Base-by-base conservation (phyloP, 257 asterid genomes). In the Striga asiatica region DNA sequence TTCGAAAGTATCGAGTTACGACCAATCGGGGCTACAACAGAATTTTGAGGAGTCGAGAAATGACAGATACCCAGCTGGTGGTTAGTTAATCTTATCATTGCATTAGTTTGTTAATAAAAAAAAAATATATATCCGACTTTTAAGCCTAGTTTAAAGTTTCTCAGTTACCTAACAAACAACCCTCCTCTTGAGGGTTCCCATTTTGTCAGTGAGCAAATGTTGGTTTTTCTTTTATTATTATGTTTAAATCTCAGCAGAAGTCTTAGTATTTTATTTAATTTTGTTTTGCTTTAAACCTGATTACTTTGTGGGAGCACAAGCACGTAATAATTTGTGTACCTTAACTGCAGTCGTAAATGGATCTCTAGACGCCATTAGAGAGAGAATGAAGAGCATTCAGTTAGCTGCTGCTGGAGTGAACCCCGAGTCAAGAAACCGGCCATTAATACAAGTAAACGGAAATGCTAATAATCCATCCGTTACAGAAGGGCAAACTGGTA, bases 361-460 rank as follows among this genome's bases (percentile, higher is more conserved):
- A 67, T 74, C 95, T 16, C 61, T 92, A 60, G 99, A 92, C 66
- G 97, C 95, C 6, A 92, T 92, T 50, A 76, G 99, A 60, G 99
- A 92, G 78, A 83, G 97, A 73, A 92, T 92, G 99, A 92, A 81
- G 79, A 88, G 95, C 82, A 92, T 92, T 50, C 96, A 88, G 60
- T 55, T 85, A 71, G 83, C 93, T 21, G 78, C 98, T 20, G 73
- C 83, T 34, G 71, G 72, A 23, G 93, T 84, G 66, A 83, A 76
- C 50, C 76, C 74, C 0, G 97, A 85, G 22, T 10, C 80, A 6
- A 82, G 80, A 58, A 72, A 29, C 66, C 74, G 81, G 58, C 85
- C 93, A 19, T 64, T 80, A 68, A 56, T 66, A 55, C 78, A 79
- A 39, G 79, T 75, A 42, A 79, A 85, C 16, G 88, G 89, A 32